Evolutionary conservation across 1,284 basidiomycete genomes (phyloP), one percentile per base, ranked within the genome.

Genomic region (Tilletia indica): DNA sequence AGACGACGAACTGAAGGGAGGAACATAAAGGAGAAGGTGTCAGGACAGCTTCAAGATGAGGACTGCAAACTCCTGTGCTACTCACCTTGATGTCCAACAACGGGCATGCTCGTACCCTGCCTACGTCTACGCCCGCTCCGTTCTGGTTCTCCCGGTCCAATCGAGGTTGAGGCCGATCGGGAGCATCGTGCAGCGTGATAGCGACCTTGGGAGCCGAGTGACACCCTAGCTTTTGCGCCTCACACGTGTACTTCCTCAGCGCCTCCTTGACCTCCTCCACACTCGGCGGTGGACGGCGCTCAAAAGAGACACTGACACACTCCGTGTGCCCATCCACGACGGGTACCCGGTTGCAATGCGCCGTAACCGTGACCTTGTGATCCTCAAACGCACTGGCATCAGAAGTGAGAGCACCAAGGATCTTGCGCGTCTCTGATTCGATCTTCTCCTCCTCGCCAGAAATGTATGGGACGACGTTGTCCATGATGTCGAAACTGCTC

Each of bases 361-460:
- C 97, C 4, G 92, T 94, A 47, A 99, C 90, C 70, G 90, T 91
- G 51, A 98, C 87, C 1, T 89, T 86, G 86, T 95, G 94, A 88
- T 93, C 91, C 84, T 97, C 94, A 85, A 97, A 97, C 42, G 47
- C 54, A 31, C 56, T 61, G 1, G 77, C 77, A 4, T 73, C 81
- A 2, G 36, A 47, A 61, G 78, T 76, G 68, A 82, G 72, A 1
- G 73, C 76, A 8, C 97, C 97, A 36, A 99, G 90, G 82, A 99
- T 99, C 87, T 99, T 99, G 82, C 91, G 89, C 16, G 93, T 91
- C 86, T 99, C 96, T 94, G 94, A 97, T 85, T 99, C 96, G 76
- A 99, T 95, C 86, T 99, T 99, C 80, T 89, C 89, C 84, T 99
- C 96, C 74, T 86, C 86, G 51, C 95, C 93, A 49, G 89, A 86